phyloP scores from a whole-genome alignment of 202 grass and related monocot genomes.

The Schoenoplectus triqueter region DNA sequence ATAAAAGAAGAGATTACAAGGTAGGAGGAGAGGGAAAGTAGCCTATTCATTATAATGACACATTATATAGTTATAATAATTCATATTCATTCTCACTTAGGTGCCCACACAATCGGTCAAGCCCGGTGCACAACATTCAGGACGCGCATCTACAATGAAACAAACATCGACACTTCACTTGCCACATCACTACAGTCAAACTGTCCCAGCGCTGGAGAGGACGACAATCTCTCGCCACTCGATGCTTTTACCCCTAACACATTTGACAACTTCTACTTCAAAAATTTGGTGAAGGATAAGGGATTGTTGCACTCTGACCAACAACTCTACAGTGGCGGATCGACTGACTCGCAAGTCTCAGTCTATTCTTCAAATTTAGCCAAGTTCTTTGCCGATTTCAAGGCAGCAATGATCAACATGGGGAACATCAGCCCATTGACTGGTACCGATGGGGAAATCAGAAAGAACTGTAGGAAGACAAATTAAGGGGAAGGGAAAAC shows the following conservation, averaged over 20 bases:
- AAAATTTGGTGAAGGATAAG: slow-evolving; percentile 64
- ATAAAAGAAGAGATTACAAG: too few relatives aligned
- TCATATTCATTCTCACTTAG: slow-evolving; percentile 17
- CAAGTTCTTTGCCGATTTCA: slow-evolving; percentile 67
- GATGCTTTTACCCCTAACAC: slow-evolving; percentile 64
- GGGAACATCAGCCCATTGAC: slow-evolving; percentile 66
- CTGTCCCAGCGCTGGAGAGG: slow-evolving; percentile 55
- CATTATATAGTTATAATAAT: neutral
- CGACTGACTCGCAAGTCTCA: slow-evolving; percentile 54
- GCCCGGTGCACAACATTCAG: slow-evolving; percentile 74
- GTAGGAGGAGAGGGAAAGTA: too few relatives aligned
- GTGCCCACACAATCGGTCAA: slow-evolving; percentile 81
- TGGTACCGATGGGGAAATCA: slow-evolving; percentile 58
- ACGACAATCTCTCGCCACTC: slow-evolving; percentile 66
- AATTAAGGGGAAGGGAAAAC: slow-evolving; percentile 39
- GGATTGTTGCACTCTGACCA: slow-evolving; percentile 92
- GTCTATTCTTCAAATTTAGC: slow-evolving; percentile 50
- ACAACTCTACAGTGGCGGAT: slow-evolving; percentile 65
- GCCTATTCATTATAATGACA: too few relatives aligned
- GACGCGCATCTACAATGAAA: slow-evolving; percentile 70
- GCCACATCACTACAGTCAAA: slow-evolving; percentile 52
- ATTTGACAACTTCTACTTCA: slow-evolving; percentile 89
- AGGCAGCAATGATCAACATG: slow-evolving; percentile 77
- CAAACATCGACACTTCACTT: slow-evolving; percentile 62
- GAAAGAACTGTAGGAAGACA: slow-evolving; percentile 56